phyloP scores from a whole-genome alignment of 352 stramenopile species.

The Hyaloperonospora brassicae region DNA sequence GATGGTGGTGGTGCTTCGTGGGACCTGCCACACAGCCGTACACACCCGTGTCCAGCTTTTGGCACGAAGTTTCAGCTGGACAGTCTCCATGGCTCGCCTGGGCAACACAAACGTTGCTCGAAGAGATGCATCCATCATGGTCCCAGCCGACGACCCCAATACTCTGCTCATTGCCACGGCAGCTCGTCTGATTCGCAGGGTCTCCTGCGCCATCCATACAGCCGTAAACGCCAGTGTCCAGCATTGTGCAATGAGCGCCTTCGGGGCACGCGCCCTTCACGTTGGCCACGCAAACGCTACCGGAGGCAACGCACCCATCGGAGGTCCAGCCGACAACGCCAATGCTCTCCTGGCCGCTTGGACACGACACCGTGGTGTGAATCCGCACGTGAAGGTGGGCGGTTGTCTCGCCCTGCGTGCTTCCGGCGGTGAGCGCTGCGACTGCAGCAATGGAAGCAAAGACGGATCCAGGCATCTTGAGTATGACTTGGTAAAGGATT shows the following conservation, averaged over 20 bases:
- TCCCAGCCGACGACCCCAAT: slow-evolving; percentile 18
- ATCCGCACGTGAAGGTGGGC: slow-evolving; percentile 28
- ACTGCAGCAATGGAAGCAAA: slow-evolving; percentile 18
- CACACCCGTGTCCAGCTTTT: slow-evolving; percentile 21
- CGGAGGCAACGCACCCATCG: slow-evolving; percentile 6
- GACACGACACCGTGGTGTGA: slow-evolving; percentile 20
- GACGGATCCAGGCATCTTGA: slow-evolving; percentile 31
- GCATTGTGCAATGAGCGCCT: slow-evolving; percentile 11
- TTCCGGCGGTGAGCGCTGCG: slow-evolving; percentile 16
- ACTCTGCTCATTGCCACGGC: slow-evolving; percentile 8
- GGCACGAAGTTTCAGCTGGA: slow-evolving; percentile 17
- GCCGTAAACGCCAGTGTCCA: slow-evolving; percentile 19
- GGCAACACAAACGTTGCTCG: slow-evolving; percentile 17
- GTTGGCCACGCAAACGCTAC: slow-evolving; percentile 14
- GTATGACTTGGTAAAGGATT: slow-evolving; percentile 9
- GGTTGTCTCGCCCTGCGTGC: slow-evolving; percentile 19
- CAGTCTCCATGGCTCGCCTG: slow-evolving; percentile 23
- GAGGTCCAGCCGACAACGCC: slow-evolving; percentile 9
- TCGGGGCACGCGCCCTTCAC: slow-evolving; percentile 12
- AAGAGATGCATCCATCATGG: slow-evolving; percentile 17
- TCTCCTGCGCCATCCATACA: slow-evolving; percentile 10
- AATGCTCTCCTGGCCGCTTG: slow-evolving; percentile 17
- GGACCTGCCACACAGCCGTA: slow-evolving; percentile 21
- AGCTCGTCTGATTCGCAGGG: slow-evolving; percentile 2
- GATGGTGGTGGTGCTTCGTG: slow-evolving; percentile 9